Percentiles rank a stretch among this genome's conserved stretches.
Conservation (phyloP, 257 asterid genomes). For the Echites panduratus region DNA sequence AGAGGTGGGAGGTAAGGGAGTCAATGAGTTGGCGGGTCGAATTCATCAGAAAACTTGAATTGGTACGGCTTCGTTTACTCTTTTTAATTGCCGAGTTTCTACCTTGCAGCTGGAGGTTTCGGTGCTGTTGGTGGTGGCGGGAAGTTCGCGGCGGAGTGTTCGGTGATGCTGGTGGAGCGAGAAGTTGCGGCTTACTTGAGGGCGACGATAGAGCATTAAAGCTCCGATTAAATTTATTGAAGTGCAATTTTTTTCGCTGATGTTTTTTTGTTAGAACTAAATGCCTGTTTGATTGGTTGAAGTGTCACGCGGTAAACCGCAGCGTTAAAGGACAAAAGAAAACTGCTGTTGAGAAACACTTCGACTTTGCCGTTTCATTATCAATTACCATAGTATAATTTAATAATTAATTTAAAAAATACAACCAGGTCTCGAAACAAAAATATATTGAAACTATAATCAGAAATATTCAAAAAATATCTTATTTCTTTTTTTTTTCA, state of each 20-base stretch:
- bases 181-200: constrained; percentile 3
- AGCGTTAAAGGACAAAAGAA: too few species aligned
- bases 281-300: neutral
- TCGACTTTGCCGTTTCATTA: too few species aligned
- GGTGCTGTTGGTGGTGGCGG: neutral
- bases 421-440: too few species aligned
- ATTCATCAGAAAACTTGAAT: constrained; percentile 26
- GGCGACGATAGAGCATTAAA: neutral
- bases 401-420: too few species aligned
- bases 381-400: too few species aligned
- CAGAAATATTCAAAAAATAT: too few species aligned
- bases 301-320: too few species aligned
- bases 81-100: neutral
- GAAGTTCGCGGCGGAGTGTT: neutral
- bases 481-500: too few species aligned
- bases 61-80: neutral
- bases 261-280: neutral
- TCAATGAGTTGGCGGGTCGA: constrained; percentile 62
- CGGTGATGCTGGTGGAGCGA: constrained; percentile 2
- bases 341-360: too few species aligned
- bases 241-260: neutral
- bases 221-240: neutral
- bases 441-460: too few species aligned
- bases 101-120: neutral
- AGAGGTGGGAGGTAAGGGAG: constrained; percentile 78